Conservation (phyloP, 2,329 filamentous ascomycete genomes). For the Microcera coccophila region DNA sequence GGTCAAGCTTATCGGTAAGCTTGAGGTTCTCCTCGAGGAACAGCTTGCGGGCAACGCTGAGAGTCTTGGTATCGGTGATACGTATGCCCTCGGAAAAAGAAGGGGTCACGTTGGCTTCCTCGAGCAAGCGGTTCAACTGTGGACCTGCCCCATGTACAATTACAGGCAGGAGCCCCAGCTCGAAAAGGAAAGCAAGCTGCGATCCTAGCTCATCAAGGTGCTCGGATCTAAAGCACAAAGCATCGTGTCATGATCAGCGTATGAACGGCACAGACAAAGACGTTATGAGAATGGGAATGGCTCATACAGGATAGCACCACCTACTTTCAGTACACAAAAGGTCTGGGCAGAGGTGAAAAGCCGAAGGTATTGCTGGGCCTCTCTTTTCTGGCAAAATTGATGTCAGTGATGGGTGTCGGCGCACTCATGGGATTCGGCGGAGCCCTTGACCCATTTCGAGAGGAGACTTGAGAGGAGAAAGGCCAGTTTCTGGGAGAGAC, state of each 20-base stretch:
- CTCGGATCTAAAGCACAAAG: too few species aligned
- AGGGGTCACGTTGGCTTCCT: constrained; percentile 88
- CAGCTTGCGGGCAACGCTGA: constrained; percentile 83
- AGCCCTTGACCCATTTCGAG: background rate
- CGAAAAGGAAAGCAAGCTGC: constrained; percentile 84
- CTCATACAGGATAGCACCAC: constrained; percentile 80
- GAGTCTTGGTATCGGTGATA: constrained; percentile 91
- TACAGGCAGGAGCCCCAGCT: constrained; percentile 90
- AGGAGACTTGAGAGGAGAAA: too few species aligned
- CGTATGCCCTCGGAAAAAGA: constrained; percentile 96
- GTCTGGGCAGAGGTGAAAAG: constrained; percentile 97
- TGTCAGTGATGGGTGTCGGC: constrained; percentile 71
- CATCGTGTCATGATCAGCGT: background rate
- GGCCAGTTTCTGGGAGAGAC: background rate
- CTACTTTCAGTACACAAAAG: constrained; percentile 98
- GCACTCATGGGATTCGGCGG: constrained; percentile 5
- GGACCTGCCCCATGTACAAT: constrained; percentile 94
- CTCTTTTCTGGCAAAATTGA: constrained; percentile 91
- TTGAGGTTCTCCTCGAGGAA: constrained; percentile 83
- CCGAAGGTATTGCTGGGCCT: constrained; percentile 95
- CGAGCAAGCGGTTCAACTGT: constrained; percentile 86
- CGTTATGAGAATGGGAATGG: background rate
- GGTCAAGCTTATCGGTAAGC: constrained; percentile 82
- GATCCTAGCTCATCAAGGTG: constrained; percentile 85
- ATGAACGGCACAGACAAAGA: background rate